Evolutionary conservation across 2,329 filamentous ascomycete species (phyloP).

Genomic region (Phialophora tarda): DNA sequence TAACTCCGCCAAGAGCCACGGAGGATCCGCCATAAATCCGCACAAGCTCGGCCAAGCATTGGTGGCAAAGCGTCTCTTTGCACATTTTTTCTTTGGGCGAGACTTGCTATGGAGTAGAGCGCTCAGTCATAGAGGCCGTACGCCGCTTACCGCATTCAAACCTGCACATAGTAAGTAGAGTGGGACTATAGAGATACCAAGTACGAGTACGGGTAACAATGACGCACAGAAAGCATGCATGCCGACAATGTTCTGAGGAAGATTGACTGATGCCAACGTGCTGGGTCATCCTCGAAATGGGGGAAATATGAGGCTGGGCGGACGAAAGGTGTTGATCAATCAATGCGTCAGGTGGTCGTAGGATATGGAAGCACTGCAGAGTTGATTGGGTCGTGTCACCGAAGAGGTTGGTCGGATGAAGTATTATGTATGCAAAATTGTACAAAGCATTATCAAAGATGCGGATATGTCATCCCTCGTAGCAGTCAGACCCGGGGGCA

Average conservation of each 20-base stretch:
- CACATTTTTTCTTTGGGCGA: neutral
- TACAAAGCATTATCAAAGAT: neutral
- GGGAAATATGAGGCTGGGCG: neutral
- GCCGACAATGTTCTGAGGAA: neutral
- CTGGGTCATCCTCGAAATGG: neutral
- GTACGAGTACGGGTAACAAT: neutral
- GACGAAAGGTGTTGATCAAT: neutral
- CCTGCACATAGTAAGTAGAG: neutral
- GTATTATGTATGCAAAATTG: neutral
- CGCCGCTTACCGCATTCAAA: neutral
- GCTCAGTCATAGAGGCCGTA: neutral
- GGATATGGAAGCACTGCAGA: neutral
- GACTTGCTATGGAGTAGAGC: neutral
- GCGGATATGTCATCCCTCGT: neutral
- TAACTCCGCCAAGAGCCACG: neutral
- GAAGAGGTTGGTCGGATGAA: neutral
- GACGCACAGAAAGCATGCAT: neutral
- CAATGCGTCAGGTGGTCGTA: neutral
- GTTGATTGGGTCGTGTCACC: slow-evolving; percentile 9
- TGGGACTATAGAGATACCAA: neutral
- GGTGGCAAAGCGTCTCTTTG: neutral
- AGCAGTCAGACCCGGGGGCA: neutral
- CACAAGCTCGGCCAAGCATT: slow-evolving; percentile 2
- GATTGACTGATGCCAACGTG: neutral
- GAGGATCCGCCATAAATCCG: neutral